A percentile compares a stretch with the other conserved stretches of the same genome.
Evolutionary conservation across 176 grass and related monocot species (phyloP).

Genomic region (Oryza australiensis): DNA sequence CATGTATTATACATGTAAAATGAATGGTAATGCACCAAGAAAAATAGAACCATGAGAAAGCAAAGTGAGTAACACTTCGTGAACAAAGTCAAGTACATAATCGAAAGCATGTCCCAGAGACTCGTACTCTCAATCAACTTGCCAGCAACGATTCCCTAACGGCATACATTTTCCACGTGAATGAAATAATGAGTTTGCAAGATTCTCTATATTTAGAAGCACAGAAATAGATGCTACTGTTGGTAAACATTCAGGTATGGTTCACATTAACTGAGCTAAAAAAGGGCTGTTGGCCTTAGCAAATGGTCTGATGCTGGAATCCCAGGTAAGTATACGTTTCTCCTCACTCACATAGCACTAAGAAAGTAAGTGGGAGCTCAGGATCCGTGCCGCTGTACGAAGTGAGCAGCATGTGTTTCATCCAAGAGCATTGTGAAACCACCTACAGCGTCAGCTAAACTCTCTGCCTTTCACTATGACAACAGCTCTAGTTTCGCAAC

Average conservation of each 20-base stretch:
- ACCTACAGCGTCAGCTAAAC: neutral
- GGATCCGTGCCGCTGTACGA: neutral
- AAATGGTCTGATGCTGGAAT: neutral
- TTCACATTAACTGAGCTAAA: neutral
- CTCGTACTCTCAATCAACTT: neutral
- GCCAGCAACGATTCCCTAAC: neutral
- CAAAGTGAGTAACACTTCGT: neutral
- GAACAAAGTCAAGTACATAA: neutral
- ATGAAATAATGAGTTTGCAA: neutral
- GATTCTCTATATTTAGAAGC: neutral
- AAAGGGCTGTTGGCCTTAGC: neutral
- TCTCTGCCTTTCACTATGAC: neutral
- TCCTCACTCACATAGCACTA: neutral
- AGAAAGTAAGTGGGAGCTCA: neutral
- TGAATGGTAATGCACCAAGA: neutral
- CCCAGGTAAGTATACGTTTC: neutral
- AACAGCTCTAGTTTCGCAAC: neutral
- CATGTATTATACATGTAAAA: constrained; percentile 18
- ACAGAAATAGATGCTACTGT: neutral
- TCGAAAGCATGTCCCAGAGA: neutral
- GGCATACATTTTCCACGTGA: neutral
- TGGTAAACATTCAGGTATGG: neutral
- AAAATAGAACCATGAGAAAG: neutral
- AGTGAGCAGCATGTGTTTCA: neutral
- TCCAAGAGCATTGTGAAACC: neutral